A percentile compares a stretch with the other conserved stretches of the same genome.
Evolutionary conservation across 2,329 filamentous ascomycete species (phyloP).

Genomic region (Didymellaceae sp.): DNA sequence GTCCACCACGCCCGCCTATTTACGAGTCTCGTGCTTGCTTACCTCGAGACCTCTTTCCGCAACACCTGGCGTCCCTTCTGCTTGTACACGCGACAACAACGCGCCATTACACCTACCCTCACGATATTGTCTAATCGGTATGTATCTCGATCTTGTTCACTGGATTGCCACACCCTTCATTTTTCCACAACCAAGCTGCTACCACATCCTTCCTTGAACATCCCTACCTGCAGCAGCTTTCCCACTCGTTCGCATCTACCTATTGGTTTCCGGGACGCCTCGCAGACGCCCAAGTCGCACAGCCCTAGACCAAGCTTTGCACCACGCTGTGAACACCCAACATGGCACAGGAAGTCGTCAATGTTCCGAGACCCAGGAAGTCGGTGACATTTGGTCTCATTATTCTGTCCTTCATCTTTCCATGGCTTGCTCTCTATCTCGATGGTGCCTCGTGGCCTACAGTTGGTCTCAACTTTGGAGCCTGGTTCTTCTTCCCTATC

Average conservation of each 20-base stretch:
- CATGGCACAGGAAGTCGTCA: slow-evolving; percentile 8
- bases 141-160: slow-evolving; percentile 21
- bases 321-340: not conserved
- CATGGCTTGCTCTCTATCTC: slow-evolving; percentile 29
- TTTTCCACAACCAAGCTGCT: slow-evolving; percentile 9
- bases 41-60: slow-evolving; percentile 3
- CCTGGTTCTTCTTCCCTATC: slow-evolving; percentile 6
- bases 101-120: slow-evolving; percentile 13
- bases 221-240: slow-evolving; percentile 12
- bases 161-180: slow-evolving; percentile 6
- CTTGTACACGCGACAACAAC: slow-evolving; percentile 13
- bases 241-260: slow-evolving; percentile 6
- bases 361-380: slow-evolving; percentile 19
- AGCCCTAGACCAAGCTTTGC: not conserved
- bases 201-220: slow-evolving; percentile 7
- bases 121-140: slow-evolving; percentile 28
- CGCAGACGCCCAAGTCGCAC: not conserved
- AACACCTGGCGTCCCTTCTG: slow-evolving; percentile 8
- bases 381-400: slow-evolving; percentile 16
- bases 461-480: slow-evolving; percentile 14
- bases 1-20: slow-evolving; percentile 1
- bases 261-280: not conserved
- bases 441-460: slow-evolving; percentile 23
- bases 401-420: slow-evolving; percentile 22
- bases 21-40: slow-evolving; percentile 7